Conservation (phyloP, 164 flowering plant species). For the Liquidambar formosana region DNA sequence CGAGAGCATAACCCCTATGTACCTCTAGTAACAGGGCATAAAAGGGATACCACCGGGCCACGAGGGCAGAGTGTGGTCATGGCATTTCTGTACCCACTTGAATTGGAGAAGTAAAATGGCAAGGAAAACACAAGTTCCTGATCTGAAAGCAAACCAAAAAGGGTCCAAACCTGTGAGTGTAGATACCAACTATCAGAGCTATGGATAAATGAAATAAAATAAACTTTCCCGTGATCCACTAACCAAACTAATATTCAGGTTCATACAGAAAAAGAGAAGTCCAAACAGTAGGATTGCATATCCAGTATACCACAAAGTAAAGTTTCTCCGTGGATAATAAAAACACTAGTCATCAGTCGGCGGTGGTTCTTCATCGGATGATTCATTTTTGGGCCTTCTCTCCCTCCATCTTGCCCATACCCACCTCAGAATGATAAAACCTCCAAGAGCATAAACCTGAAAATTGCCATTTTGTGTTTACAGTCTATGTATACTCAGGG, state of each 20-base stretch:
- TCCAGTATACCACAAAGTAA: not conserved
- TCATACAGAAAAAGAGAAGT: not conserved
- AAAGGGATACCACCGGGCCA: too few relatives aligned
- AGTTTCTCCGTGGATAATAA: not conserved
- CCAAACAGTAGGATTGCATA: not conserved
- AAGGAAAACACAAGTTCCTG: too few relatives aligned
- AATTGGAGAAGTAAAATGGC: too few relatives aligned
- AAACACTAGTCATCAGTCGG: constrained; percentile 20
- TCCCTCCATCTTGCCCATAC: constrained; percentile 67
- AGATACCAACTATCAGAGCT: too few relatives aligned
- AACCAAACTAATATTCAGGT: not conserved
- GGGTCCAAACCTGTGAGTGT: too few relatives aligned
- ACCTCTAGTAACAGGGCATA: too few relatives aligned
- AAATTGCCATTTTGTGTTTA: not conserved
- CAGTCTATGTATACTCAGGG: too few relatives aligned
- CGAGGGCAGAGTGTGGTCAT: too few relatives aligned
- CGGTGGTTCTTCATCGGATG: constrained; percentile 12
- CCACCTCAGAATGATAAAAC: constrained; percentile 59
- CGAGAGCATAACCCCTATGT: too few relatives aligned
- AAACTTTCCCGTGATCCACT: not conserved
- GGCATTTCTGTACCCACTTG: too few relatives aligned
- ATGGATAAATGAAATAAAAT: too few relatives aligned
- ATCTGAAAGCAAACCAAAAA: too few relatives aligned
- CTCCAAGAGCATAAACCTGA: constrained; percentile 71
- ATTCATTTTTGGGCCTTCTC: constrained; percentile 27